These are phyloP conservation scores for Alternaria sp. DNA, from an alignment of 2,329 filamentous ascomycete species.

Conservation along the genomic window DNA sequence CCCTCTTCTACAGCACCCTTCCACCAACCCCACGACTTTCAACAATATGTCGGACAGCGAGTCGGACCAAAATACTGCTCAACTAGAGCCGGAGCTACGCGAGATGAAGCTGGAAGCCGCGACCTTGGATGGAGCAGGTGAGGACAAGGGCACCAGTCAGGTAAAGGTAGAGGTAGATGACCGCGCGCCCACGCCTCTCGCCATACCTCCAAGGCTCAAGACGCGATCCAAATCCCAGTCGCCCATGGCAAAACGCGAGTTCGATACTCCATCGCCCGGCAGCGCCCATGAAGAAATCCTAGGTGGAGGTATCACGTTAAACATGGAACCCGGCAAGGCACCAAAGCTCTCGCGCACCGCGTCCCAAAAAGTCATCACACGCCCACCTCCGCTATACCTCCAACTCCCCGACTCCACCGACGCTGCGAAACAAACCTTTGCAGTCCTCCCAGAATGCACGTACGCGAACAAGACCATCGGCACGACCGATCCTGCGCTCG, in stretches of 20 bases:
- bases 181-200: conserved; percentile 41
- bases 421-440: conserved; percentile 79
- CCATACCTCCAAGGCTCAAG: conserved; percentile 41
- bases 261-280: conserved; percentile 49
- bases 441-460: conserved; percentile 82
- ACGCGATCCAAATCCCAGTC: conserved; percentile 45
- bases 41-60: conserved; percentile 53
- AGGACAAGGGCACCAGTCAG: conserved; percentile 28
- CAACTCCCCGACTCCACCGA: conserved; percentile 80
- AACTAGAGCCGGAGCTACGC: conserved; percentile 56
- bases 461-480: conserved; percentile 94
- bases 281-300: conserved; percentile 62
- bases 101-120: conserved; percentile 57
- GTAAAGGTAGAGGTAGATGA: conserved; percentile 43
- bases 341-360: conserved; percentile 77
- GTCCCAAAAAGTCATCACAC: conserved; percentile 72
- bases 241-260: conserved; percentile 41
- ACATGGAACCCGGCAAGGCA: conserved; percentile 68
- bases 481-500: conserved; percentile 88
- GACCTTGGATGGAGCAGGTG: conserved; percentile 23
- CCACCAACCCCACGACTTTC: conserved; percentile 26
- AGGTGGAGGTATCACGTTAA: conserved; percentile 68
- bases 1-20: conserved; percentile 18
- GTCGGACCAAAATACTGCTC: conserved; percentile 46
- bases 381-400: conserved; percentile 72